Conservation (phyloP, 2,329 filamentous ascomycete species). For the Alternaria panax region DNA sequence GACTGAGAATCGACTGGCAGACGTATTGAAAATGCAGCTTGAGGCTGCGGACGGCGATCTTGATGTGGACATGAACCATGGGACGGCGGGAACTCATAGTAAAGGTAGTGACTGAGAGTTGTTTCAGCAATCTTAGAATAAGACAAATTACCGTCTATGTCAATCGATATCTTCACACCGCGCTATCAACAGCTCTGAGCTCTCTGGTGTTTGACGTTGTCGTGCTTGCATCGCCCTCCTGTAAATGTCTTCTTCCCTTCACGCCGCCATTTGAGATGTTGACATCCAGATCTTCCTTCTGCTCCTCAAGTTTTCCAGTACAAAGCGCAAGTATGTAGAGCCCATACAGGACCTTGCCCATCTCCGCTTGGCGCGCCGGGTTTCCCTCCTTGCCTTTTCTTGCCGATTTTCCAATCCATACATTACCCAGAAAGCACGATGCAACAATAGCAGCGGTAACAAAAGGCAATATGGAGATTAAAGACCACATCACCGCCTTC, state of each 20-base stretch:
- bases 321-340: slow-evolving; percentile 28
- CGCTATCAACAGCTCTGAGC: neutral
- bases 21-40: neutral
- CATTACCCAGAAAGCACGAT: slow-evolving; percentile 59
- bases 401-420: slow-evolving; percentile 55
- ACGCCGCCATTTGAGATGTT: slow-evolving; percentile 12
- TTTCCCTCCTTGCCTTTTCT: slow-evolving; percentile 20
- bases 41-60: neutral
- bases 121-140: neutral
- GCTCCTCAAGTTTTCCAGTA: slow-evolving; percentile 11
- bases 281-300: slow-evolving; percentile 28
- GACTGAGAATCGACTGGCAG: neutral
- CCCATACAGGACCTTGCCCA: slow-evolving; percentile 31
- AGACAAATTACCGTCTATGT: neutral
- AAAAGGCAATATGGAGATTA: slow-evolving; percentile 67
- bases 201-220: neutral
- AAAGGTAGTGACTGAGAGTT: neutral
- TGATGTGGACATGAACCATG: neutral
- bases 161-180: neutral
- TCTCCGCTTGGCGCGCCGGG: slow-evolving; percentile 2
- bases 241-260: neutral
- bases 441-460: slow-evolving; percentile 59
- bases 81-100: neutral
- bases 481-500: slow-evolving; percentile 70
- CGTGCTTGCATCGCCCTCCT: neutral